phyloP scores from a whole-genome alignment of 495 filamentous ascomycete species.

The Xylaria telfairii region DNA sequence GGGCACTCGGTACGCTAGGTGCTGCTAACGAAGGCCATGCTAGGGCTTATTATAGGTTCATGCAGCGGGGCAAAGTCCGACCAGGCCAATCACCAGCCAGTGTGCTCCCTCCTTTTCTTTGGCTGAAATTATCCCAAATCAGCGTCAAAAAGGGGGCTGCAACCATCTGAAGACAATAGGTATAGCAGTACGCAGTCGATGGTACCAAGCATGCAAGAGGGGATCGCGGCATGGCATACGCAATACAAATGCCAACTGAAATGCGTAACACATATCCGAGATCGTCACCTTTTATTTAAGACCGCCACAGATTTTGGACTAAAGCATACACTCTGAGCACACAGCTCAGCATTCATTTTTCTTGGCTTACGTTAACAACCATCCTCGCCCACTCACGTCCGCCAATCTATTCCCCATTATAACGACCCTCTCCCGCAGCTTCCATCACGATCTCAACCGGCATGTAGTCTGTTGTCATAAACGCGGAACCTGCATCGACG shows the following conservation, averaged over 20 bases:
- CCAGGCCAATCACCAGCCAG: slow-evolving; percentile 1
- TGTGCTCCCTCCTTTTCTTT: neutral
- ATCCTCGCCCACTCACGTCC: neutral
- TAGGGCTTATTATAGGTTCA: neutral
- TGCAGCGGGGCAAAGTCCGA: slow-evolving; percentile 19
- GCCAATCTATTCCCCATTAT: slow-evolving; percentile 31
- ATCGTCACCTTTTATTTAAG: slow-evolving; percentile 13
- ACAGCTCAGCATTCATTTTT: neutral
- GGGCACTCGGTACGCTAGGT: too few species aligned
- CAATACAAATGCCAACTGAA: neutral
- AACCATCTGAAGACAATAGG: too few species aligned
- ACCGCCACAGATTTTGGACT: neutral
- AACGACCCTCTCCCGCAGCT: slow-evolving; percentile 34
- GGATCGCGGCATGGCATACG: neutral
- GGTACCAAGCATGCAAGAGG: neutral
- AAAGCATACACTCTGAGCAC: slow-evolving; percentile 3
- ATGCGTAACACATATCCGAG: neutral
- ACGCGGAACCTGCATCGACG: slow-evolving; percentile 35
- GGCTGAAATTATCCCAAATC: neutral
- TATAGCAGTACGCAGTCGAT: neutral
- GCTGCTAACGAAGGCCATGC: neutral
- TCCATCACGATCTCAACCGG: slow-evolving; percentile 44
- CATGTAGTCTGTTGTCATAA: slow-evolving; percentile 45
- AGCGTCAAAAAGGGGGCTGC: neutral
- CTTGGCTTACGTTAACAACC: slow-evolving; percentile 18